These are phyloP conservation scores for Cubamyces lactineus DNA, from an alignment of 768 basidiomycete genomes.

Conservation along the genomic window DNA sequence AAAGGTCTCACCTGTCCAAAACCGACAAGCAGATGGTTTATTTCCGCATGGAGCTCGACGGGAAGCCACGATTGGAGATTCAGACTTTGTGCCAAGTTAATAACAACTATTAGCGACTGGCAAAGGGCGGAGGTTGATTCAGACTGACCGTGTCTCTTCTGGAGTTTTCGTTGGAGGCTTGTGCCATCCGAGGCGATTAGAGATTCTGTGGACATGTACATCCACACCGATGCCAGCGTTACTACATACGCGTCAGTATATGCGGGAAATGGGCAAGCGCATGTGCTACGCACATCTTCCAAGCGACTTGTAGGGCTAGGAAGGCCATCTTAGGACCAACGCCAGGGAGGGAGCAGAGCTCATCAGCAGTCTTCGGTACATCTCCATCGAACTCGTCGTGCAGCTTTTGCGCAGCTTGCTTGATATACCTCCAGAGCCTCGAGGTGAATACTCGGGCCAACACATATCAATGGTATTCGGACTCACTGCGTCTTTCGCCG, in stretches of 20 bases:
- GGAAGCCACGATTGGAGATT: slow-evolving; percentile 88
- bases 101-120: background rate
- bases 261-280: background rate
- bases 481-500: slow-evolving; percentile 79
- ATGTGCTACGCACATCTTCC: slow-evolving; percentile 64
- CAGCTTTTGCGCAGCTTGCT: slow-evolving; percentile 69
- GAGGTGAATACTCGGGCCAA: too few relatives aligned
- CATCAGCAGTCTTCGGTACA: slow-evolving; percentile 87
- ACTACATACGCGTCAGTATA: slow-evolving; percentile 41
- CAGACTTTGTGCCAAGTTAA: slow-evolving; percentile 45
- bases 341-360: slow-evolving; percentile 83
- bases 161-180: slow-evolving; percentile 79
- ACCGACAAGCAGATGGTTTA: slow-evolving; percentile 81
- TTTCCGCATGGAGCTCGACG: slow-evolving; percentile 67
- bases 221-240: slow-evolving; percentile 95
- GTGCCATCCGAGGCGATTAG: slow-evolving; percentile 94
- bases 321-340: slow-evolving; percentile 99
- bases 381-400: slow-evolving; percentile 78
- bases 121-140: background rate
- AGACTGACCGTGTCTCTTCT: slow-evolving; percentile 78
- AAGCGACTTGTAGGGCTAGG: slow-evolving; percentile 79
- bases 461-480: background rate
- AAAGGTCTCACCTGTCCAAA: slow-evolving; percentile 71
- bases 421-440: slow-evolving; percentile 59
- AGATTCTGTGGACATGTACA: slow-evolving; percentile 94